Base-by-base conservation (phyloP, 192 early-diverging fungal species). In the Diversispora eburnea region DNA sequence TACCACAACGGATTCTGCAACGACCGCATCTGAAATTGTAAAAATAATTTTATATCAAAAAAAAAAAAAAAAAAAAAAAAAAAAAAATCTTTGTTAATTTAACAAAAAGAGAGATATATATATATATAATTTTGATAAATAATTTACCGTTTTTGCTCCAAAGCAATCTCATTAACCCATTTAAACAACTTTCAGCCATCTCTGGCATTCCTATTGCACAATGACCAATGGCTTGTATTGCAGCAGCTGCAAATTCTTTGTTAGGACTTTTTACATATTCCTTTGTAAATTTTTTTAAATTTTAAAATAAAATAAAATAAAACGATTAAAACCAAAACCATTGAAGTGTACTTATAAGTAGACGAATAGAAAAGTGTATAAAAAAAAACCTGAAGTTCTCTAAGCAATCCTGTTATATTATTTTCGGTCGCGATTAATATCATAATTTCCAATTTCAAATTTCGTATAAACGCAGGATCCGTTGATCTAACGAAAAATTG, bases 371-470 rank as follows among this genome's bases (percentile, higher is more conserved):
- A n/a, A 49, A 48, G 12, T 45, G 8, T 51, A 12, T 22, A 60
- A n/a, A n/a, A n/a, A n/a, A n/a, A n/a, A 77, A 88, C 91, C 79
- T 91, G 86, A 8, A 95, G 78, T 78, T 97, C 95, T 15, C 82
- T 81, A 33, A 96, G 77, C 70, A 97, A 78, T 41, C 84, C 75
- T 2, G 73, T 82, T 19, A 88, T 89, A 77, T 95, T 94, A 49
- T 75, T 83, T n/a, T 85, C 83, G 5, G 84, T 84, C 2, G 87
- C 91, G 19, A 95, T 75, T 22, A 84, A 72, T 17, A 86, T 89
- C 75, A 99, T 72, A 43, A 98, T 93, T 45, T 93, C 90, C 73
- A 99, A 79, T 78, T 98, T 96, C 58, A 92, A 67, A 62, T 91
- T 85, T 46, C 92, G 87, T 63, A 94, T 86, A 78, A 90, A 92